A percentile compares a stretch with the other conserved stretches of the same genome.
phyloP scores from a whole-genome alignment of 441 rosid genomes.

The Euphorbia neoarborescens region DNA sequence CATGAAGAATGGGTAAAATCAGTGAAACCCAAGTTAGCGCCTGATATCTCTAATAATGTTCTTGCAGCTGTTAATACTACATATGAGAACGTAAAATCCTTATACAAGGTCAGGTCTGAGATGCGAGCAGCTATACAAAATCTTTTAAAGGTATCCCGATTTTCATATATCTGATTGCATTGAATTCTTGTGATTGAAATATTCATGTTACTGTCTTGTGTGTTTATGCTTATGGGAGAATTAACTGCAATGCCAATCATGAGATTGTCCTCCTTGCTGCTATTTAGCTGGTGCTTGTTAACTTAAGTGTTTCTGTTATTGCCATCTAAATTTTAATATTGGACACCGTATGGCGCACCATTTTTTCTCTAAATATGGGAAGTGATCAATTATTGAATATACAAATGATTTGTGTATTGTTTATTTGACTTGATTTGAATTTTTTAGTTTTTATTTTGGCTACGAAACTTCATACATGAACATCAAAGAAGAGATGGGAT shows the following conservation, averaged over 20 bases:
- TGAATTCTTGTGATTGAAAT: not conserved
- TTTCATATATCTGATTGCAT: constrained; percentile 9
- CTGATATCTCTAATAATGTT: constrained; percentile 48
- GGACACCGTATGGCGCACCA: not conserved
- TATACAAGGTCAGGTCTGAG: constrained; percentile 68
- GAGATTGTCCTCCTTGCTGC: not conserved
- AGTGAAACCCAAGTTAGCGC: constrained; percentile 64
- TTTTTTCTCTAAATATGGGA: not conserved
- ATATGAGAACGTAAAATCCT: constrained; percentile 42
- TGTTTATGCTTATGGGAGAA: not conserved
- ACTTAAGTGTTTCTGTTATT: not conserved
- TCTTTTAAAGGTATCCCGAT: constrained; percentile 59
- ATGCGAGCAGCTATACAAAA: constrained; percentile 62
- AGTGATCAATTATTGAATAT: not conserved
- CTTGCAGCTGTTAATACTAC: constrained; percentile 47
- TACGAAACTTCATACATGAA: not conserved
- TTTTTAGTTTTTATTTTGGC: not conserved
- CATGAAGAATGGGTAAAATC: constrained; percentile 83
- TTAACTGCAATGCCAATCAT: not conserved
- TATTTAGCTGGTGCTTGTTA: not conserved
- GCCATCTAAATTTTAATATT: not conserved
- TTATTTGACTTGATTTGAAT: not conserved
- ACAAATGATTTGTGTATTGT: not conserved
- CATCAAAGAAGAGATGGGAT: not conserved
- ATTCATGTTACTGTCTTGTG: not conserved